Evolutionary conservation across 2,329 filamentous ascomycete genomes (phyloP), one percentile per base, ranked within the genome.

Genomic region (Albophoma yamanashiensis): DNA sequence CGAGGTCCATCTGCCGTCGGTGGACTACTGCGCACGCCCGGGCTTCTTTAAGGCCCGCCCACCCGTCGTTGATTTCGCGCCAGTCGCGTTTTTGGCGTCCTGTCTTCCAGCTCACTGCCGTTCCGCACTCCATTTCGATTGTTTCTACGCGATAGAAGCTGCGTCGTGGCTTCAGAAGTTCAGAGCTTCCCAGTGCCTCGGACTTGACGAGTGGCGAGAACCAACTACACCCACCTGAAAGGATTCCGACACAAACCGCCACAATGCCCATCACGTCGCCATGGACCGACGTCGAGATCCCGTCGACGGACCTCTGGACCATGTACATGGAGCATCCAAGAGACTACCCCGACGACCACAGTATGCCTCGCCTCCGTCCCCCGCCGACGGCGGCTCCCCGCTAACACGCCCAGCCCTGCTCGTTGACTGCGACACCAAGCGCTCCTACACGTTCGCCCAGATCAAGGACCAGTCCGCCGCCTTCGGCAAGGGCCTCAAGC

Each of bases 401-500:
- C 59, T 56, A 25, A 50, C 43, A 20, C n/a, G 9, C 31, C 22
- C 43, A 94, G 91, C 88, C 53, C 87, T 96, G 67, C 89, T 91
- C 71, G 81, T 86, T 66, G 91, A 95, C 74, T 83, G 85, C 62
- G 85, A 89, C 63, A 89, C 89, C 3, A 79, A 81, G 58, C 77
- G 79, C 53, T 76, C 75, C 25, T 91, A 96, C 74, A 95, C 86
- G 55, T 92, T 84, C 71, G 79, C 79, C 39, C 80, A 91, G 63
- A 75, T 90, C 60, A 87, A 83, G 67, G 78, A 78, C 62, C 78
- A 83, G 20, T 88, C 91, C 1, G 74, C 86, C 45, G 82, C 85
- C n/a, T 95, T 97, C 65, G 92, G 91, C 57, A 85, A 87, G 64
- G 92, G 90, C 0, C 80, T 97, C 25, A 87, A 86, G 68, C 83